A percentile compares a stretch with the other conserved stretches of the same genome.
These are phyloP conservation scores for Metschnikowia arizonensis DNA, from an alignment of 805 yeast genomes.

Conservation along the genomic window DNA sequence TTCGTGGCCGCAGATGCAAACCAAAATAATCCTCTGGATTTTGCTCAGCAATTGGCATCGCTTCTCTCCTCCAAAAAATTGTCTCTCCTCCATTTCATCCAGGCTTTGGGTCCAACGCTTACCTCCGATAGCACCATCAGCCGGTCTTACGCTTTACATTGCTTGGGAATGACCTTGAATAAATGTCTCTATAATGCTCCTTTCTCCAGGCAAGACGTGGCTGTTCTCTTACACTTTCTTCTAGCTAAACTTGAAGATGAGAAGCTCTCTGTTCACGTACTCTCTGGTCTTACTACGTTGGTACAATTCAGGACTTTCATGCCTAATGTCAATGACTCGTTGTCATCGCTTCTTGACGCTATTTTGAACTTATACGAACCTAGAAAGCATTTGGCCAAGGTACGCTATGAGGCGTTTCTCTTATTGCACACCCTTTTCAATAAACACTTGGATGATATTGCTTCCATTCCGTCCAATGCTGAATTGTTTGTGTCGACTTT, in stretches of 20 bases:
- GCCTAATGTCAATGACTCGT: constrained; percentile 26
- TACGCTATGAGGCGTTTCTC: constrained; percentile 56
- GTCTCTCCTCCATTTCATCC: constrained; percentile 50
- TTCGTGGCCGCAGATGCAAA: constrained; percentile 31
- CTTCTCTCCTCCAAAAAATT: constrained; percentile 22
- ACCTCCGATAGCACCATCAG: constrained; percentile 54
- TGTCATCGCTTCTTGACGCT: constrained; percentile 34
- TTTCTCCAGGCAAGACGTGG: constrained; percentile 43
- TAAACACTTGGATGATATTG: constrained; percentile 22
- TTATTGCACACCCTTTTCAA: constrained; percentile 39
- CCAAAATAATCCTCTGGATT: constrained; percentile 22
- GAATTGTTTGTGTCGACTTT: constrained; percentile 53
- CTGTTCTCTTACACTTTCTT: constrained; percentile 54
- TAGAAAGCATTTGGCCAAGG: constrained; percentile 53
- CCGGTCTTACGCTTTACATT: constrained; percentile 45
- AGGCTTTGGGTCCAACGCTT: constrained; percentile 55
- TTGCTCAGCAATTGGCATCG: constrained; percentile 22
- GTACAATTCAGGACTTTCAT: constrained; percentile 48
- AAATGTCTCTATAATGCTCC: constrained; percentile 21
- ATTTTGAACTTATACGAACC: constrained; percentile 43
- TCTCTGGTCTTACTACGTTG: constrained; percentile 52
- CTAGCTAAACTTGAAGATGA: constrained; percentile 65
- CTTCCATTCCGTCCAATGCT: constrained; percentile 20
- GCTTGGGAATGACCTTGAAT: constrained; percentile 37
- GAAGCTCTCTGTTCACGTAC: constrained; percentile 46